Base-by-base conservation (phyloP, 2,329 filamentous ascomycete species). In the Metarhizium sp. region DNA sequence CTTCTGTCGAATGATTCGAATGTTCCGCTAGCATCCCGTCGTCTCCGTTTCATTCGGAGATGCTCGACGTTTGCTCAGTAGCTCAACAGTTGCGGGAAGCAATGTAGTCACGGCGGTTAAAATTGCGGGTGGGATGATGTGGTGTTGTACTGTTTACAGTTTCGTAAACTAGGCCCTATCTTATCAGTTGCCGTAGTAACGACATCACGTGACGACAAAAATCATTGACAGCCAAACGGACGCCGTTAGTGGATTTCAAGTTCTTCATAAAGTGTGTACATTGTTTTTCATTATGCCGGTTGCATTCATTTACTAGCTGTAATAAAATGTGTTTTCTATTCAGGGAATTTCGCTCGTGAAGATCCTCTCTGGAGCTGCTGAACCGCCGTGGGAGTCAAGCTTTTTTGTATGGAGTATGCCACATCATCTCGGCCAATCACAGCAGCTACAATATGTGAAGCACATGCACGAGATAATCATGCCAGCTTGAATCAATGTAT, bases 181-280 rank as follows among this genome's bases (percentile, higher is more conserved):
- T 36, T 34, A n/a, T 29, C 18, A 0, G 56, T 58, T 58, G 54
- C 48, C 50, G 53, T 46, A 30, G 57, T 51, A 50, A 65, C 60
- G 54, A 1, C 38, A 43, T 62, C 61, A 61, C 56, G 62, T 64
- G 63, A 65, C 54, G 47, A 52, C 40, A 6, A 40, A 40, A 25
- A 5, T 14, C n/a, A 57, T 11, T 48, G 25, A 32, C 36, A 29
- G 42, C 6, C 36, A 45, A 25, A 6, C 25, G 10, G 11, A 6
- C 20, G 11, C 6, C 32, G 32, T 34, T 34, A 8, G 7, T 34
- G 32, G 32, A 34, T 7, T 25, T 25, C 25, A 25, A 25, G 25
- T 25, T 25, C 3, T 25, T 25, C 25, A 25, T 25, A 25, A 25
- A 25, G 25, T 25, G 25, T 25, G 25, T 25, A 25, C 3, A 25